Percentiles rank a stretch among this genome's conserved stretches.
Conservation (phyloP, 78 protist species). For the Dictyostelium brefeldianum region DNA sequence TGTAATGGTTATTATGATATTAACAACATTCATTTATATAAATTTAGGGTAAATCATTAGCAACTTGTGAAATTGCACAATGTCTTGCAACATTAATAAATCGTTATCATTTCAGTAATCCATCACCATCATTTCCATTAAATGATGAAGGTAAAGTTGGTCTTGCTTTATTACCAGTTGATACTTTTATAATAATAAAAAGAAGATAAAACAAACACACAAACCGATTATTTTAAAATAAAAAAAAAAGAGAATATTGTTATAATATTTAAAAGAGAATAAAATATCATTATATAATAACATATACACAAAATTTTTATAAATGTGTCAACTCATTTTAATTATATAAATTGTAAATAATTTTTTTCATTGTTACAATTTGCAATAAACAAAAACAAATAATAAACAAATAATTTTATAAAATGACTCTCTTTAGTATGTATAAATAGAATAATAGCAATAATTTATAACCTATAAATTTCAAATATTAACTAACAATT, state of each 20-base stretch:
- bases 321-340: too few relatives aligned
- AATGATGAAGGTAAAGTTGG: neutral
- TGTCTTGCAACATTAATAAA: neutral
- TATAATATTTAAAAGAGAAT: neutral
- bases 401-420: neutral
- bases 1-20: too few relatives aligned
- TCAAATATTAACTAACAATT: too few relatives aligned
- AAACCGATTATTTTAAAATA: neutral
- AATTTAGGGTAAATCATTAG: conserved; percentile 6
- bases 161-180: neutral
- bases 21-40: too few relatives aligned
- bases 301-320: too few relatives aligned
- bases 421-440: neutral
- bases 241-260: neutral
- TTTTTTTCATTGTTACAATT: neutral
- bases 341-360: too few relatives aligned
- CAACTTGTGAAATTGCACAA: neutral
- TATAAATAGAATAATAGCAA: too few relatives aligned
- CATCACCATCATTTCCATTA: neutral
- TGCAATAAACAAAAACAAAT: too few relatives aligned
- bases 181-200: neutral
- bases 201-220: neutral
- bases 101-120: too few relatives aligned
- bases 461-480: too few relatives aligned
- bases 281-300: too few relatives aligned